Conservation (phyloP, 2,329 filamentous ascomycete species). For the Fusarium incarnatum region DNA sequence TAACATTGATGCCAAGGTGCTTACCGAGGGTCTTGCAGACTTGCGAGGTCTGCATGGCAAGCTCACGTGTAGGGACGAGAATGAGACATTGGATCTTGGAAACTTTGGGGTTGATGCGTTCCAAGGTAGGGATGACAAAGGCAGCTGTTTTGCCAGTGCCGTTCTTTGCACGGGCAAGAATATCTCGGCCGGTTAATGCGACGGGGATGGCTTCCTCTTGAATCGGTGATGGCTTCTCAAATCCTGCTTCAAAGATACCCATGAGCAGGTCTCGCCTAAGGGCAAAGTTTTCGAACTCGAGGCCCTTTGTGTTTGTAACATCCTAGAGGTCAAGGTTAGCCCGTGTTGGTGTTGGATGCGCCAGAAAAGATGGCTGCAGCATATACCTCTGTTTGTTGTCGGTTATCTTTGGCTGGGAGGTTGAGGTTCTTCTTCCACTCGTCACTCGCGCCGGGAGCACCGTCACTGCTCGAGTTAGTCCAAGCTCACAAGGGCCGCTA, state of each 20-base stretch:
- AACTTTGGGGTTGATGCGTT: conserved; percentile 96
- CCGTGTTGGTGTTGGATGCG: conserved; percentile 17
- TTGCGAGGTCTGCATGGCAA: conserved; percentile 98
- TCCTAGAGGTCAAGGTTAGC: conserved; percentile 67
- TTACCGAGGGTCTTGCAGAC: conserved; percentile 99
- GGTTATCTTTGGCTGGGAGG: conserved; percentile 77
- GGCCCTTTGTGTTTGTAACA: conserved; percentile 96
- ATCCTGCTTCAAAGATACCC: conserved; percentile 99
- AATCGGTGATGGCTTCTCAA: conserved; percentile 98
- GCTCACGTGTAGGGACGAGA: conserved; percentile 94
- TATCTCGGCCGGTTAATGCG: conserved; percentile 92
- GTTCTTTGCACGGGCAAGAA: conserved; percentile 96
- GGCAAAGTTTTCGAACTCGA: conserved; percentile 97
- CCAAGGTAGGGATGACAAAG: conserved; percentile 94
- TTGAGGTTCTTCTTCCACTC: conserved; percentile 83
- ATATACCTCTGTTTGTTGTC: conserved; percentile 82
- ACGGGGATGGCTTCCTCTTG: conserved; percentile 99
- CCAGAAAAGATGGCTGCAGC: conserved; percentile 2
- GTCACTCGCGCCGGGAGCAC: conserved; percentile 58
- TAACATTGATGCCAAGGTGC: conserved; percentile 96
- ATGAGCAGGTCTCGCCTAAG: conserved; percentile 96
- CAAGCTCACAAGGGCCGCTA: conserved; percentile 42
- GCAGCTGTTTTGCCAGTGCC: conserved; percentile 98
- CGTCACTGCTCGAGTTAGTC: conserved; percentile 60
- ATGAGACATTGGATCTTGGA: conserved; percentile 97